A percentile compares a stretch with the other conserved stretches of the same genome.
These are phyloP conservation scores for Phalaenopsis aphrodite DNA, from an alignment of 106 monocot species.

Conservation along the genomic window DNA sequence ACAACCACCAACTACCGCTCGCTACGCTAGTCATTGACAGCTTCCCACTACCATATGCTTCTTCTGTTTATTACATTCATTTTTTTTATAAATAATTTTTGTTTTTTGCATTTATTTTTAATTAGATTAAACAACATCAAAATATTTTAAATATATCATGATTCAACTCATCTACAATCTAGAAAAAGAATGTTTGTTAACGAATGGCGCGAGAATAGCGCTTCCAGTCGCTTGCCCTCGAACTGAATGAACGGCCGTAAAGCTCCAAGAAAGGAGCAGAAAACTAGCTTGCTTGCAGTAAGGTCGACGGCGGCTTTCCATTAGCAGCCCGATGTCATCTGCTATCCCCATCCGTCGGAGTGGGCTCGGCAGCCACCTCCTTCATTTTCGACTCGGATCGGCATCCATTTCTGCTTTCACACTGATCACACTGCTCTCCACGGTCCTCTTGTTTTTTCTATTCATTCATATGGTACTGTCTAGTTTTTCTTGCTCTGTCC, in stretches of 20 bases:
- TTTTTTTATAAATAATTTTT: too few relatives aligned
- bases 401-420: slow-evolving; percentile 12
- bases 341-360: neutral
- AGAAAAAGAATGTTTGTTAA: too few relatives aligned
- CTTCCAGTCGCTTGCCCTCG: too few relatives aligned
- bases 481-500: neutral
- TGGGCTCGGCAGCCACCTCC: neutral
- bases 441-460: slow-evolving; percentile 14
- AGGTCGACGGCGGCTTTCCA: neutral
- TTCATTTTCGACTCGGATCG: neutral
- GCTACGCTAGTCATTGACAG: too few relatives aligned
- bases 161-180: too few relatives aligned
- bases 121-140: too few relatives aligned
- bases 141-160: too few relatives aligned
- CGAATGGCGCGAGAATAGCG: too few relatives aligned
- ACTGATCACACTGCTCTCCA: slow-evolving; percentile 10
- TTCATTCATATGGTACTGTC: slow-evolving; percentile 17
- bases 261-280: neutral
- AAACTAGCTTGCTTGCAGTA: neutral
- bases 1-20: too few relatives aligned
- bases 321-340: neutral
- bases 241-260: neutral
- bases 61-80: too few relatives aligned
- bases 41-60: too few relatives aligned
- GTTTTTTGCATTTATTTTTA: too few relatives aligned